These are phyloP conservation scores for Bothriochloa decipiens DNA, from an alignment of 176 grass and related monocot species.

Conservation along the genomic window DNA sequence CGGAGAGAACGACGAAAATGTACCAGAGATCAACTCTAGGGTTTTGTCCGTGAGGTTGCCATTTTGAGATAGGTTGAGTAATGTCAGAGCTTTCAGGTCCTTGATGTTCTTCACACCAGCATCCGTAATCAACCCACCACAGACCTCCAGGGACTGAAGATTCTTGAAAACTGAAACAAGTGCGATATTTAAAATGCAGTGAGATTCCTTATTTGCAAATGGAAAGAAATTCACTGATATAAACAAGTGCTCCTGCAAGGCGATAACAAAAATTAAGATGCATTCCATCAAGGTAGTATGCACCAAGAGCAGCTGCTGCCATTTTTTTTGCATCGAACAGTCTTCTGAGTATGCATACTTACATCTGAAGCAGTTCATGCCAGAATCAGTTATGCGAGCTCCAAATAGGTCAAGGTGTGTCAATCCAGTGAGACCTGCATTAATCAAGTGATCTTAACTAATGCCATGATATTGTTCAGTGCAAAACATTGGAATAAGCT, in stretches of 20 bases:
- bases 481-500: slow-evolving; percentile 2
- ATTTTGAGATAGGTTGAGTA: slow-evolving; percentile 94
- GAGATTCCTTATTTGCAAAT: background rate
- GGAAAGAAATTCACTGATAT: background rate
- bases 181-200: background rate
- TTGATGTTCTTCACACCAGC: slow-evolving; percentile 97
- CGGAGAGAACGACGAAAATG: background rate
- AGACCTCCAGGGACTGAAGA: slow-evolving; percentile 81
- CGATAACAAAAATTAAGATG: background rate
- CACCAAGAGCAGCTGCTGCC: background rate
- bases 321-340: background rate
- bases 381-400: slow-evolving; percentile 84
- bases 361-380: slow-evolving; percentile 80
- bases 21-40: slow-evolving; percentile 85
- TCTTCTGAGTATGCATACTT: slow-evolving; percentile 41
- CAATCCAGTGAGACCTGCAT: slow-evolving; percentile 85
- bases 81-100: slow-evolving; percentile 72
- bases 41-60: slow-evolving; percentile 77
- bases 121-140: slow-evolving; percentile 78
- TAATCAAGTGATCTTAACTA: slow-evolving; percentile 24
- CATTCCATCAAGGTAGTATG: background rate
- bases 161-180: slow-evolving; percentile 82
- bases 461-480: background rate
- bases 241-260: background rate
- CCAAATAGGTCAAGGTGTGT: slow-evolving; percentile 96